Percentiles rank a stretch among this genome's conserved stretches.
Conservation (phyloP, 495 filamentous ascomycete species). For the Aspergillus nidulans region DNA sequence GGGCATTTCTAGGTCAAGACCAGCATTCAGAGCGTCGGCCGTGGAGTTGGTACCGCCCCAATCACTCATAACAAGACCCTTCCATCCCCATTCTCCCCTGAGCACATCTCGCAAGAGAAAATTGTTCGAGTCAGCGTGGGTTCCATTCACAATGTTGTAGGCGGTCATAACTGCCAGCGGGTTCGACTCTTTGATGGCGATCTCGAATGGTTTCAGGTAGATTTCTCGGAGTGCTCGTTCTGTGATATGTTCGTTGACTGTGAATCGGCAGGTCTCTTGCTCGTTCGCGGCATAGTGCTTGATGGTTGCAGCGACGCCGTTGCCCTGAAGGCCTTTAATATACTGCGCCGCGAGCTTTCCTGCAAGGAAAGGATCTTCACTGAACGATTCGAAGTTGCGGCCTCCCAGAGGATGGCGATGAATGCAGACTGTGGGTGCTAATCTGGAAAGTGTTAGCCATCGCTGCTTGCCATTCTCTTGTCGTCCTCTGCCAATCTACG, state of each 20-base stretch:
- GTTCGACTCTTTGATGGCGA: conserved; percentile 53
- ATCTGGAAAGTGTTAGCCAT: background rate
- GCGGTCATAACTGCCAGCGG: conserved; percentile 63
- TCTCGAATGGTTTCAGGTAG: conserved; percentile 63
- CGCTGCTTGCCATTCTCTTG: no score
- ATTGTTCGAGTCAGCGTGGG: conserved; percentile 56
- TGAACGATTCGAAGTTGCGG: conserved; percentile 12
- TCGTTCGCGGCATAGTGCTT: conserved; percentile 70
- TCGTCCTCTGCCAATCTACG: no score
- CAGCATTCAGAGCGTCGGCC: conserved; percentile 47
- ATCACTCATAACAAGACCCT: conserved; percentile 61
- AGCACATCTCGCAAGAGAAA: conserved; percentile 53
- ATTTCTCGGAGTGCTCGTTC: conserved; percentile 64
- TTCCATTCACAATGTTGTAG: conserved; percentile 66
- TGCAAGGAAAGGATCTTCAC: conserved; percentile 10
- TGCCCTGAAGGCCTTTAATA: conserved; percentile 54
- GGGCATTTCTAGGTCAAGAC: conserved; percentile 64
- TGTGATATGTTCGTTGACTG: background rate
- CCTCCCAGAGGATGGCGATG: conserved; percentile 8
- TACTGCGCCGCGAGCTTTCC: conserved; percentile 3
- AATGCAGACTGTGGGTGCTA: conserved; percentile 5
- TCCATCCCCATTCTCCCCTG: conserved; percentile 59
- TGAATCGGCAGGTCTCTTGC: conserved; percentile 52
- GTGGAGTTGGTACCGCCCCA: conserved; percentile 47
- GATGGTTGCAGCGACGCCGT: conserved; percentile 56